Evolutionary conservation across 225 moss, liverwort and hornwort species (phyloP).

Genomic region (Takakia lepidozioides): DNA sequence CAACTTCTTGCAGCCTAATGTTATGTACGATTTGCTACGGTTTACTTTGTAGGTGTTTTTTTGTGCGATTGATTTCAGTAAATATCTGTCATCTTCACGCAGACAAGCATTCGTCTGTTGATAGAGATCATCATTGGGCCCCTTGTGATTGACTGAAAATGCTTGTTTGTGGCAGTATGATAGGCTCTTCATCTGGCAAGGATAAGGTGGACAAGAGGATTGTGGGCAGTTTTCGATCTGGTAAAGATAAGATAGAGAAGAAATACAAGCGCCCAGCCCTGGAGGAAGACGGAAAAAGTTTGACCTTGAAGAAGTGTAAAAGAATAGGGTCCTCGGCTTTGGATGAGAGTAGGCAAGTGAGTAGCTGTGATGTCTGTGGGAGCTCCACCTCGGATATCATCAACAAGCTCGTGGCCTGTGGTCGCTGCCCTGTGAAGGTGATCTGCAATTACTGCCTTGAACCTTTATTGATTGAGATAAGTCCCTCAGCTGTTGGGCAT

Average conservation of each 20-base stretch:
- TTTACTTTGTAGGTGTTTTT: too few relatives aligned
- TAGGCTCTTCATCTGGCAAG: conserved; percentile 11
- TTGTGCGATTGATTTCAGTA: too few relatives aligned
- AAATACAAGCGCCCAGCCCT: conserved; percentile 10
- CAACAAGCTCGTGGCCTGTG: conserved; percentile 74
- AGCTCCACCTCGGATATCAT: conserved; percentile 56
- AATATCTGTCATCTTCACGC: too few relatives aligned
- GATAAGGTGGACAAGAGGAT: conserved; percentile 16
- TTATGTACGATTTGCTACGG: too few relatives aligned
- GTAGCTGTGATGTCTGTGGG: conserved; percentile 77
- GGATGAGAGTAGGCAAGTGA: conserved; percentile 5
- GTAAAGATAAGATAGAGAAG: too few relatives aligned
- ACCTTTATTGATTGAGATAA: too few relatives aligned
- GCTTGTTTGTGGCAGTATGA: conserved; percentile 5
- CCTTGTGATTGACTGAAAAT: neutral
- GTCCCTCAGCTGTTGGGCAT: too few relatives aligned
- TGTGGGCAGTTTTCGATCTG: too few relatives aligned
- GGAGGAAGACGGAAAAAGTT: conserved; percentile 14
- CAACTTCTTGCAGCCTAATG: too few relatives aligned
- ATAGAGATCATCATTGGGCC: too few relatives aligned
- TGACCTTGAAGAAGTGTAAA: conserved; percentile 2
- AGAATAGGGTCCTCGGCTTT: neutral
- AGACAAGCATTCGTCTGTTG: too few relatives aligned
- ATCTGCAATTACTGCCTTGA: neutral
- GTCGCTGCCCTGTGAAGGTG: conserved; percentile 90